Percentiles rank a stretch among this genome's conserved stretches.
These are phyloP conservation scores for Gossypium schwendimanii DNA, from an alignment of 441 rosid species.

Conservation along the genomic window DNA sequence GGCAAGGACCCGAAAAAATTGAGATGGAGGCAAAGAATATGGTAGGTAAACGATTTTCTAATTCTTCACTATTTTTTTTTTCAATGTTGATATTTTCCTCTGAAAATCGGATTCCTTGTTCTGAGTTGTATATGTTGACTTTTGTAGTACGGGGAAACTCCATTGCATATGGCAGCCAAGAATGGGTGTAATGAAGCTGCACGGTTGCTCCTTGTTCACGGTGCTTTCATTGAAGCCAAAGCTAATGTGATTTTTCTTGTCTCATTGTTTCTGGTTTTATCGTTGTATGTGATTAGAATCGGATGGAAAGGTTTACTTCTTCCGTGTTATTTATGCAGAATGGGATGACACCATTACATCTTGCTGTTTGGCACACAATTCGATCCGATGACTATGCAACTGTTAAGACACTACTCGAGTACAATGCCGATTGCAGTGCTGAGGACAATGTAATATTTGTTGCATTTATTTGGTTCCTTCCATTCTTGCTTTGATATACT, in stretches of 20 bases:
- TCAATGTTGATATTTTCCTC: slow-evolving; percentile 2
- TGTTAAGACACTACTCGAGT: slow-evolving; percentile 70
- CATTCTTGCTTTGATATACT: not conserved
- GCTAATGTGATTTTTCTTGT: slow-evolving; percentile 51
- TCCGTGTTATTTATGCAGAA: slow-evolving; percentile 44
- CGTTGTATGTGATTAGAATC: slow-evolving; percentile 6
- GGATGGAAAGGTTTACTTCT: slow-evolving; percentile 4
- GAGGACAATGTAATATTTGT: slow-evolving; percentile 60
- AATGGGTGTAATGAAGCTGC: slow-evolving; percentile 85
- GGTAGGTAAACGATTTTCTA: slow-evolving; percentile 28
- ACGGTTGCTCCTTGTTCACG: slow-evolving; percentile 59
- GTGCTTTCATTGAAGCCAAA: slow-evolving; percentile 80
- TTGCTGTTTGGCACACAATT: slow-evolving; percentile 86
- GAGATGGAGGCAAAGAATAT: slow-evolving; percentile 82
- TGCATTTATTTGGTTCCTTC: not conserved
- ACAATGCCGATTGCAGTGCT: slow-evolving; percentile 78
- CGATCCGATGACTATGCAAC: slow-evolving; percentile 68
- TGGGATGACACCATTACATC: slow-evolving; percentile 94
- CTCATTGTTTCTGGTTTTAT: not conserved
- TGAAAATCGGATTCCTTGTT: not conserved
- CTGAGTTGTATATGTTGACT: slow-evolving; percentile 11
- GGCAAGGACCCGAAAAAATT: slow-evolving; percentile 60
- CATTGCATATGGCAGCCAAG: slow-evolving; percentile 98
- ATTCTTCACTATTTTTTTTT: not conserved
- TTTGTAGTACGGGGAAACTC: slow-evolving; percentile 91